Percentiles rank a stretch among this genome's conserved stretches.
These are phyloP conservation scores for Peronospora destructor DNA, from an alignment of 352 stramenopile species.

Conservation along the genomic window DNA sequence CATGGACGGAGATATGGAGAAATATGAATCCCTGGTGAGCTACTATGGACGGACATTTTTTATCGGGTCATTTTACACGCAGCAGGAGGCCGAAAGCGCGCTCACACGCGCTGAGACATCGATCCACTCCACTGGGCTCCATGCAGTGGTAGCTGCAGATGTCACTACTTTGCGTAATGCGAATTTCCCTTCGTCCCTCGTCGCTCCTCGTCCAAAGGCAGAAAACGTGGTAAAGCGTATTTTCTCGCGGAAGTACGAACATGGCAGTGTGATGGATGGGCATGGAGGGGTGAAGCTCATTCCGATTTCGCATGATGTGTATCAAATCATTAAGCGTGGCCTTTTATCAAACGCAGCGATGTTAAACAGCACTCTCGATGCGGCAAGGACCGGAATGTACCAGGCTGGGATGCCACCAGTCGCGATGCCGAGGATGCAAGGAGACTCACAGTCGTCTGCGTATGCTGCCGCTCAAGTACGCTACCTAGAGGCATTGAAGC, in stretches of 20 bases:
- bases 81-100: constrained; percentile 40
- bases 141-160: constrained; percentile 26
- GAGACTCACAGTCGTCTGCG: constrained; percentile 21
- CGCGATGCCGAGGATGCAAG: constrained; percentile 19
- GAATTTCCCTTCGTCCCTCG: constrained; percentile 35
- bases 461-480: constrained; percentile 22
- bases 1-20: constrained; percentile 43
- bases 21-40: constrained; percentile 36
- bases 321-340: constrained; percentile 27
- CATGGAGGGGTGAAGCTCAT: constrained; percentile 25
- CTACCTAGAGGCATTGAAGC: constrained; percentile 34
- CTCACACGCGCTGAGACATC: constrained; percentile 33
- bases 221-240: constrained; percentile 35
- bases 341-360: constrained; percentile 20
- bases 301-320: constrained; percentile 43
- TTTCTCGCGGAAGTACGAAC: constrained; percentile 51
- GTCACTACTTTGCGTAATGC: constrained; percentile 14
- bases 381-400: constrained; percentile 11
- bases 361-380: constrained; percentile 19
- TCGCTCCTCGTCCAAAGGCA: constrained; percentile 32
- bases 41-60: constrained; percentile 45
- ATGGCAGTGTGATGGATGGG: constrained; percentile 32
- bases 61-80: constrained; percentile 42
- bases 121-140: constrained; percentile 30
- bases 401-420: constrained; percentile 18